phyloP scores from a whole-genome alignment of 805 yeast genomes.

The Cephaloascus fragrans region DNA sequence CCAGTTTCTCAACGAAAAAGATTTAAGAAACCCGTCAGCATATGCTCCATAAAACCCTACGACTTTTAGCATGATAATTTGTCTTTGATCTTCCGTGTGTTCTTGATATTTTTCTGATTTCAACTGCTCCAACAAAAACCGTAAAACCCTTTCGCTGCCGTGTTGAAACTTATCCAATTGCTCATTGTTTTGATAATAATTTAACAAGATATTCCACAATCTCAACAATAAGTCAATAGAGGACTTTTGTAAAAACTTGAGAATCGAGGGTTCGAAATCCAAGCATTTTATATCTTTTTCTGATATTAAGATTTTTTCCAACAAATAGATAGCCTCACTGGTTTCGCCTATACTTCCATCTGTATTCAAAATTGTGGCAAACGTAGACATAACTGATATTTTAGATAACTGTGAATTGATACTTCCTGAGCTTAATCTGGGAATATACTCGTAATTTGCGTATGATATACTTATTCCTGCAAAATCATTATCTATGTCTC shows the following conservation, averaged over 20 bases:
- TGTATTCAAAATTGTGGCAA: slow-evolving; percentile 38
- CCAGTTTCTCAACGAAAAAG: slow-evolving; percentile 24
- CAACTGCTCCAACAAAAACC: slow-evolving; percentile 29
- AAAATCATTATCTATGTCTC: slow-evolving; percentile 3
- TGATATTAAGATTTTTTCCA: slow-evolving; percentile 38
- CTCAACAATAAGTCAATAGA: slow-evolving; percentile 59
- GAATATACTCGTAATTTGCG: slow-evolving; percentile 53
- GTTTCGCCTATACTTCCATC: slow-evolving; percentile 12
- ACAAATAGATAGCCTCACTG: slow-evolving; percentile 22
- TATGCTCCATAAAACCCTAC: slow-evolving; percentile 47
- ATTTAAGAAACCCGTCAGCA: slow-evolving; percentile 22
- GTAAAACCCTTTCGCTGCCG: slow-evolving; percentile 45
- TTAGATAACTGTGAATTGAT: slow-evolving; percentile 60
- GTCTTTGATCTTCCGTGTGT: slow-evolving; percentile 21
- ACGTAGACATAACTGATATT: slow-evolving; percentile 56
- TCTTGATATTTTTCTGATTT: slow-evolving; percentile 11
- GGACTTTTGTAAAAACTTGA: slow-evolving; percentile 49
- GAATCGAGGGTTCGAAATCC: slow-evolving; percentile 31
- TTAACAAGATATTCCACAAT: slow-evolving; percentile 67
- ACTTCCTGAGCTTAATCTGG: slow-evolving; percentile 38
- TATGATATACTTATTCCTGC: slow-evolving; percentile 24
- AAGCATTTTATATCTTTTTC: slow-evolving; percentile 1
- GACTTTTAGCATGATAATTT: slow-evolving; percentile 33
- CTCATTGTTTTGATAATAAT: slow-evolving; percentile 29
- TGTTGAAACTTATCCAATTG: slow-evolving; percentile 23